These are phyloP conservation scores for Ascoidea rubescens DNA, from an alignment of 805 yeast genomes.

Conservation along the genomic window DNA sequence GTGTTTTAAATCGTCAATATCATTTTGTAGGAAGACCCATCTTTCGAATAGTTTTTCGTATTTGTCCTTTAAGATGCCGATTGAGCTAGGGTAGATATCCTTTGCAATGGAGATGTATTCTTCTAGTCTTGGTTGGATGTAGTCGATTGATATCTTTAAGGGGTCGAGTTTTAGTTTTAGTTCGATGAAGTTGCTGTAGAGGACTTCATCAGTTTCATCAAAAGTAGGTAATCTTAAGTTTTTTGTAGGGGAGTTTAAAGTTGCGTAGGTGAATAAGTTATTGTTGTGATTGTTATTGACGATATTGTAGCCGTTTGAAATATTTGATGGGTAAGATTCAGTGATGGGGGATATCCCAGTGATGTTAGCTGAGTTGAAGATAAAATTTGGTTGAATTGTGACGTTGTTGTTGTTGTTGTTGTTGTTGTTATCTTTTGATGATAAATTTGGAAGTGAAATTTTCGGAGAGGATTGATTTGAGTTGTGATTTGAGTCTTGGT, in stretches of 20 bases:
- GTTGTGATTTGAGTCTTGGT: neutral
- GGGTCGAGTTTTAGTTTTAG: constrained; percentile 20
- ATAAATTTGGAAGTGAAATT: neutral
- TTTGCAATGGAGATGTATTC: constrained; percentile 14
- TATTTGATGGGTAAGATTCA: neutral
- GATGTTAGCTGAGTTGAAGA: too few relatives aligned
- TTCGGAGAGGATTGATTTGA: neutral
- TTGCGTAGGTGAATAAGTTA: neutral
- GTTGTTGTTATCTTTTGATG: neutral
- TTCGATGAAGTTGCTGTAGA: constrained; percentile 16
- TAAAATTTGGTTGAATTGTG: too few relatives aligned
- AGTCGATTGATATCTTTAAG: constrained; percentile 21
- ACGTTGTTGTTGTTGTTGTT: too few relatives aligned
- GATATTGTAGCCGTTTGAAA: neutral
- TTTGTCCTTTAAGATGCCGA: constrained; percentile 20
- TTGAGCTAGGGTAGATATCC: constrained; percentile 9
- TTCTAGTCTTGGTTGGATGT: constrained; percentile 21
- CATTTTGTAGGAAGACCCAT: constrained; percentile 26
- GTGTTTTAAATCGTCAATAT: constrained; percentile 25
- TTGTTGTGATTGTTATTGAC: neutral
- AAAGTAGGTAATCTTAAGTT: constrained; percentile 7
- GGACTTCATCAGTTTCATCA: constrained; percentile 6
- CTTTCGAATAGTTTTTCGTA: constrained; percentile 26
- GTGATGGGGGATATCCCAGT: neutral
- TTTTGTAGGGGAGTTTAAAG: neutral